Base-by-base conservation (phyloP, 2,329 filamentous ascomycete genomes). In the Aureobasidium sp. region DNA sequence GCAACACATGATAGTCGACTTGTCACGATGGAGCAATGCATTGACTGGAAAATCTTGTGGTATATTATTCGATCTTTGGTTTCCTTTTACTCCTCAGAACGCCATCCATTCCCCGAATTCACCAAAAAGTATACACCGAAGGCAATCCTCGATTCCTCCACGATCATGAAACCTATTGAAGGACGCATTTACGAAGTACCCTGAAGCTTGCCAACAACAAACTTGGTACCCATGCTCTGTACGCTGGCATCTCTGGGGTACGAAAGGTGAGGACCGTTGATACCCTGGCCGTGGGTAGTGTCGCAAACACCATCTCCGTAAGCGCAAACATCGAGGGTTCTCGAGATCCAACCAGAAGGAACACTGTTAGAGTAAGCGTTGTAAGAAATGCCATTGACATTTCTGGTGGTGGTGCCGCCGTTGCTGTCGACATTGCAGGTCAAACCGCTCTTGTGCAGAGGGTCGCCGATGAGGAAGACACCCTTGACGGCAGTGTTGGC, bases 291-390 rank as follows among this genome's bases (percentile, higher is more conserved):
- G 51, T 78, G 67, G 2, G 70, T 73, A 42, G 76, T 77, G 54
- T 78, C 76, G 67, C 77, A 79, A 10, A 79, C 74, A 47, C 76
- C 76, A 67, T 79, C 77, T 23, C 76, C 76, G 72, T 78, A 74
- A 43, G 73, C 75, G 65, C 77, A 79, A 13, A 79, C 77, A 69
- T 79, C 77, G 51, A 75, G 54, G 2, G 76, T 79, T 73, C 78
- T 78, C 20, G 68, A 63, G 2, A 76, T 61, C 77, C 77, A 78
- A 42, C 74, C 72, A 15, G 51, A 65, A 0, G 76, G 76, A 42
- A 79, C 74, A 29, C 45, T 43, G 33, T 50, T 61, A 7, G 58
- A 38, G 29, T 51, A 13, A 36, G 48, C 8, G 29, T 23, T 25
- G 60, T 66, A 7, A 4, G 66, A 70, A 11, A 75, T 45, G 8